These are phyloP conservation scores for Blastocystis sp. DNA, from an alignment of 352 stramenopile genomes.

Conservation along the genomic window DNA sequence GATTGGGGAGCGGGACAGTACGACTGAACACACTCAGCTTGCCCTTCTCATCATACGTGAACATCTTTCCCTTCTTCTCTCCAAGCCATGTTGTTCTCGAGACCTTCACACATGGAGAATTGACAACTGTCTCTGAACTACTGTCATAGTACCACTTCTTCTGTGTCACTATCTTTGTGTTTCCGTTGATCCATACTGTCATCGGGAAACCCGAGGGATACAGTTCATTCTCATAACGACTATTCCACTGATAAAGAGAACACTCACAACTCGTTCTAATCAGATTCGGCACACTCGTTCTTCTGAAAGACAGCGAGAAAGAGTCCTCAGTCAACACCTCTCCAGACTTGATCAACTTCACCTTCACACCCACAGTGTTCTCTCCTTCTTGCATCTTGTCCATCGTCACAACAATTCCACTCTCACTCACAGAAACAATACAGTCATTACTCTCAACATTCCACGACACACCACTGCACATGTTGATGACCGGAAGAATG, in stretches of 20 bases:
- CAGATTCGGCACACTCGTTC: background rate
- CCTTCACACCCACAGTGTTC: background rate
- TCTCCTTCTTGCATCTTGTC: background rate
- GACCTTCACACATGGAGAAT: background rate
- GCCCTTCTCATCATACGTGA: background rate
- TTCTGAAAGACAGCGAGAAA: background rate
- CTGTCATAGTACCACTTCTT: background rate
- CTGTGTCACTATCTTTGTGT: too few relatives aligned
- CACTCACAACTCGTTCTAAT: background rate
- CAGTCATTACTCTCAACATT: background rate
- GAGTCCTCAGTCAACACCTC: background rate
- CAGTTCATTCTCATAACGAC: background rate
- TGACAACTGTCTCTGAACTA: background rate
- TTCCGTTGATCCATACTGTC: background rate
- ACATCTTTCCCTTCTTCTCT: background rate
- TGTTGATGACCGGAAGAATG: background rate
- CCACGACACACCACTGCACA: background rate
- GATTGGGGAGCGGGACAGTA: background rate
- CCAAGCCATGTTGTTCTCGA: background rate
- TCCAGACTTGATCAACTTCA: background rate
- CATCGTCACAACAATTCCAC: background rate
- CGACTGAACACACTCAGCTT: background rate
- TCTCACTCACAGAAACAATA: background rate
- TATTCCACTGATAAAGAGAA: background rate
- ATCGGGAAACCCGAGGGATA: background rate